Evolutionary conservation across 352 stramenopile species (phyloP), one percentile per base, ranked within the genome.

Genomic region (Bremia lactucae): DNA sequence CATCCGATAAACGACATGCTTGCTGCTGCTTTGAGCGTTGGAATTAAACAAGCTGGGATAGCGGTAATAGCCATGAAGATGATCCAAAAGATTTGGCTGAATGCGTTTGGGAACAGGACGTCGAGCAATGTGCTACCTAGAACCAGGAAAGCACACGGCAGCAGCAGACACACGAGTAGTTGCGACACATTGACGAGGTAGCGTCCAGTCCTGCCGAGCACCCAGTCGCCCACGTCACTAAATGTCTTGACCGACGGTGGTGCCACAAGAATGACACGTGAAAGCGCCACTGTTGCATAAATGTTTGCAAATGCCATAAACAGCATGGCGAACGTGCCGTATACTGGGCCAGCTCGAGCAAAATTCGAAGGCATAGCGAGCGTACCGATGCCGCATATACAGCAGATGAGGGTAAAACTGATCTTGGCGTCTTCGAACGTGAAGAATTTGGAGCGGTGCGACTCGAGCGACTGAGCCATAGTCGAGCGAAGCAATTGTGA

Each of bases 291-390:
- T 10, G 65, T 69, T 0, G 72, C 57, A 51, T 82, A 84, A 40
- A 80, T 65, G 44, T 81, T 84, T 21, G 62, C 66, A 36, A 71
- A 72, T 0, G 68, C 72, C 72, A 84, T 84, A 34, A 84, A 72
- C 8, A 72, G 39, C 39, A 80, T 55, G 3, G 63, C 71, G 39
- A 77, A 50, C 1, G 49, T 68, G 14, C 63, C 71, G 36, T 66
- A 63, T 14, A 61, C 35, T 3, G 67, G 69, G 0, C 67, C 69
- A 7, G 68, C 69, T 2, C 72, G 68, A 2, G 72, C 59, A 38
- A 68, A 85, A 39, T 83, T 85, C 36, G 55, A 69, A 0, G 69
- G 70, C 66, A 85, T 82, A 26, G 69, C 63, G 20, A 85, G 58
- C 35, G 72, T 77, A 4, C 70, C 73, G 45, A 86, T 73, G 42